Base-by-base conservation (phyloP, 805 yeast species). In the Candida yuanshanica region DNA sequence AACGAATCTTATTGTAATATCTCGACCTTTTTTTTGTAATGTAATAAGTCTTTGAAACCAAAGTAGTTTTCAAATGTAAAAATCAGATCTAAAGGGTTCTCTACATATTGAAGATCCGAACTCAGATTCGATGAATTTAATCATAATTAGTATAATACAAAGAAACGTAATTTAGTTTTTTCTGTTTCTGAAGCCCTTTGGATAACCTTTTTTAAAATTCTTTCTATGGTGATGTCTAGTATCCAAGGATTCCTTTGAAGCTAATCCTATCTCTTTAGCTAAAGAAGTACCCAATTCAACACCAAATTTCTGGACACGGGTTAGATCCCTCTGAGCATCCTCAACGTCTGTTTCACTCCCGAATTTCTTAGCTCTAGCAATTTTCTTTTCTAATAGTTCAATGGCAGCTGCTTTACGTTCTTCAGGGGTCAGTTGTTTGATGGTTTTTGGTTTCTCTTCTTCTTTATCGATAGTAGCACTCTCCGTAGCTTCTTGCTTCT, bases 291-390 rank as follows among this genome's bases (percentile, higher is more conserved):
- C 79, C 26, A 70, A 59, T 46, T 80, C 83, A 37, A 87, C 76
- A 22, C 97, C 98, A 58, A 88, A 90, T 66, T 86, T 88, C 59
- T 82, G 81, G 48, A 89, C 77, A 58, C 95, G 77, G 27, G 70
- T 70, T 52, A 88, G 66, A 46, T 77, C 81, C 46, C 75, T 78
- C 55, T 77, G 77, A 36, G 83, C 75, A 17, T 68, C 70, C 29
- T 69, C 69, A 20, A 75, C 73, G 12, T 65, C 64, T 20, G 44
- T 56, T 39, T 81, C 88, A 46, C 71, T 74, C 18, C 91, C 93
- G 53, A 89, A 90, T 60, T 86, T 85, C 56, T 77, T 76, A 14
- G 89, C 83, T 54, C 97, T 75, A 37, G 68, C 68, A 42, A 88
- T 71, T 57, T 83, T 83, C 53, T 77, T 78, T 43, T 69, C 74